Conservation (phyloP, 345 rosid species). For the Linum tenue region DNA sequence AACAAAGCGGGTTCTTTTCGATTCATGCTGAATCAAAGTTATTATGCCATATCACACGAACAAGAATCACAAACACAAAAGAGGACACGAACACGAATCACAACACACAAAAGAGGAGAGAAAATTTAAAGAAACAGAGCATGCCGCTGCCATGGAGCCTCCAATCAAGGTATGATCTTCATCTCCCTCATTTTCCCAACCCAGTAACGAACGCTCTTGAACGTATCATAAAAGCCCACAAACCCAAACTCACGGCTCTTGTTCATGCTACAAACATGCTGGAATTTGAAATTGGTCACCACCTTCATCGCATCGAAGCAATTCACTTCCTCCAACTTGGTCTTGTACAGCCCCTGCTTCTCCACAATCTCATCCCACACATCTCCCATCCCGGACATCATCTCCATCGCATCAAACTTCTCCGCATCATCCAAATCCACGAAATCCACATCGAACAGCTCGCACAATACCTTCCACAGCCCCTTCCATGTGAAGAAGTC, state of each 20-base stretch:
- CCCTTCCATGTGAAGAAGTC: slow-evolving; percentile 30
- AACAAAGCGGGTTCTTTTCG: too few species aligned
- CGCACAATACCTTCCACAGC: slow-evolving; percentile 23
- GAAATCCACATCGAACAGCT: slow-evolving; percentile 19
- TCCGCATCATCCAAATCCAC: slow-evolving; percentile 22
- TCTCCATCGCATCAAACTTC: slow-evolving; percentile 16
- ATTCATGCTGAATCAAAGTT: too few species aligned
- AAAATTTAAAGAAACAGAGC: too few species aligned
- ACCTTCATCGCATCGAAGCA: slow-evolving; percentile 13
- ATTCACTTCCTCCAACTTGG: slow-evolving; percentile 26
- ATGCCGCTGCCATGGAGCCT: too few species aligned
- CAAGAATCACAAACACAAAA: too few species aligned
- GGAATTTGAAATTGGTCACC: slow-evolving; percentile 24
- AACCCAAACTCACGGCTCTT: slow-evolving; percentile 39
- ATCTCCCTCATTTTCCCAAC: slow-evolving; percentile 21
- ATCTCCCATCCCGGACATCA: slow-evolving; percentile 17
- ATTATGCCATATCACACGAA: too few species aligned
- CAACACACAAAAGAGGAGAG: too few species aligned
- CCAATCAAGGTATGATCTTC: slow-evolving; percentile 26
- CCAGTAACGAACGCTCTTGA: slow-evolving; percentile 22
- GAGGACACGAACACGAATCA: too few species aligned
- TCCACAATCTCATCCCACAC: slow-evolving; percentile 35
- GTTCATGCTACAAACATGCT: slow-evolving; percentile 35
- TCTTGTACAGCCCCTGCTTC: slow-evolving; percentile 18
- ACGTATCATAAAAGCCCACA: slow-evolving; percentile 13